A percentile compares a stretch with the other conserved stretches of the same genome.
phyloP scores from a whole-genome alignment of 768 basidiomycete species.

The Boletus speciosus region DNA sequence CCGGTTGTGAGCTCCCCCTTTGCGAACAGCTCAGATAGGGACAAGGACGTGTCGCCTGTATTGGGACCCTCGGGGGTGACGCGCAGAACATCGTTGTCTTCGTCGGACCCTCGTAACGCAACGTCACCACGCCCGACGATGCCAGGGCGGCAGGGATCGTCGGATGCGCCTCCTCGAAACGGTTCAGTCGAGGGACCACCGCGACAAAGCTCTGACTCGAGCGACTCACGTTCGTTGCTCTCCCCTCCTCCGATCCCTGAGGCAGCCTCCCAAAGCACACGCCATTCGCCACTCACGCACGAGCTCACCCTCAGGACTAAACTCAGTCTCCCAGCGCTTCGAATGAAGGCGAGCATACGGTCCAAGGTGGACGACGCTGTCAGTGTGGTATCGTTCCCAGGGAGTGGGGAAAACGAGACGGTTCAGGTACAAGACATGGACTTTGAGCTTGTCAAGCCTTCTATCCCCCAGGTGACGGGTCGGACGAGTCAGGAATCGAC shows the following conservation, averaged over 20 bases:
- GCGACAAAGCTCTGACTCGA: slow-evolving; percentile 25
- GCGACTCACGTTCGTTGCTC: slow-evolving; percentile 34
- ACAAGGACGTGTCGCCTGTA: slow-evolving; percentile 21
- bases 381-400: slow-evolving; percentile 24
- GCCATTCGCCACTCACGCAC: slow-evolving; percentile 26
- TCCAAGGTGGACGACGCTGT: slow-evolving; percentile 29
- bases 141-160: slow-evolving; percentile 12
- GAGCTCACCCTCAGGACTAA: slow-evolving; percentile 50
- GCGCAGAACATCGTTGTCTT: slow-evolving; percentile 13
- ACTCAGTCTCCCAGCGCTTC: slow-evolving; percentile 65
- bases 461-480: slow-evolving; percentile 40
- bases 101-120: slow-evolving; percentile 6
- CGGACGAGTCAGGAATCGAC: slow-evolving; percentile 56
- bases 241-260: slow-evolving; percentile 43
- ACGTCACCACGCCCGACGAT: slow-evolving; percentile 14
- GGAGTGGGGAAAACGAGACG: slow-evolving; percentile 43
- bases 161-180: slow-evolving; percentile 16
- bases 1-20: slow-evolving; percentile 14
- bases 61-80: not conserved
- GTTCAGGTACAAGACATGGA: slow-evolving; percentile 80
- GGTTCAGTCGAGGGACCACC: slow-evolving; percentile 19
- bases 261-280: slow-evolving; percentile 32
- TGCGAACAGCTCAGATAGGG: slow-evolving; percentile 9
- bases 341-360: slow-evolving; percentile 37
- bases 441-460: slow-evolving; percentile 72